Conservation (phyloP, 2,329 filamentous ascomycete genomes). For the Dendryphion nanum region DNA sequence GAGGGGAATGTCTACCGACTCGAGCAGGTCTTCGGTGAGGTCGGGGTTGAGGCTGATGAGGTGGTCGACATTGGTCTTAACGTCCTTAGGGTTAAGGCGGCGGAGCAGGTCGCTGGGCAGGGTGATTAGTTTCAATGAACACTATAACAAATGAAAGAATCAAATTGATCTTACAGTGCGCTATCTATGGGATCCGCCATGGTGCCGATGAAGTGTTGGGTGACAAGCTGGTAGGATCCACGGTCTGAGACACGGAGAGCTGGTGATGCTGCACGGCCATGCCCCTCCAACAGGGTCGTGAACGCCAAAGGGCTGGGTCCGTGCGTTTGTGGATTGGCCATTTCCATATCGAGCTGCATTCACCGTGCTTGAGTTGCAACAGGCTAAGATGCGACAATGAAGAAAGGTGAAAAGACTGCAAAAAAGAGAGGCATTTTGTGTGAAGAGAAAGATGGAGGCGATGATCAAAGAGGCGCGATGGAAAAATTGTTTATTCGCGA, state of each 20-base stretch:
- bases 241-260: slow-evolving; percentile 4
- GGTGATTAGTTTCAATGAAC: slow-evolving; percentile 10
- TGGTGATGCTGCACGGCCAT: slow-evolving; percentile 10
- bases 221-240: slow-evolving; percentile 1
- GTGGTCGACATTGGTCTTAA: slow-evolving; percentile 79
- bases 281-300: slow-evolving; percentile 14
- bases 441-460: too few relatives aligned
- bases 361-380: too few relatives aligned
- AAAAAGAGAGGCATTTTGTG: too few relatives aligned
- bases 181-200: slow-evolving; percentile 56
- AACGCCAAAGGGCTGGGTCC: background rate
- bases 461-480: too few relatives aligned
- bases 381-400: too few relatives aligned
- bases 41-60: slow-evolving; percentile 88
- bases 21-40: slow-evolving; percentile 95
- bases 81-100: slow-evolving; percentile 92
- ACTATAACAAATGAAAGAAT: slow-evolving; percentile 14
- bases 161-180: slow-evolving; percentile 60
- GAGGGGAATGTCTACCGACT: slow-evolving; percentile 94
- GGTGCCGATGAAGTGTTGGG: slow-evolving; percentile 9
- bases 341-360: too few relatives aligned
- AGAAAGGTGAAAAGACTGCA: too few relatives aligned
- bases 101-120: slow-evolving; percentile 85
- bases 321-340: background rate
- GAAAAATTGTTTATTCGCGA: too few relatives aligned